Evolutionary conservation across 345 rosid genomes (phyloP), one percentile per base, ranked within the genome.

Genomic region (Anacardium occidentale): DNA sequence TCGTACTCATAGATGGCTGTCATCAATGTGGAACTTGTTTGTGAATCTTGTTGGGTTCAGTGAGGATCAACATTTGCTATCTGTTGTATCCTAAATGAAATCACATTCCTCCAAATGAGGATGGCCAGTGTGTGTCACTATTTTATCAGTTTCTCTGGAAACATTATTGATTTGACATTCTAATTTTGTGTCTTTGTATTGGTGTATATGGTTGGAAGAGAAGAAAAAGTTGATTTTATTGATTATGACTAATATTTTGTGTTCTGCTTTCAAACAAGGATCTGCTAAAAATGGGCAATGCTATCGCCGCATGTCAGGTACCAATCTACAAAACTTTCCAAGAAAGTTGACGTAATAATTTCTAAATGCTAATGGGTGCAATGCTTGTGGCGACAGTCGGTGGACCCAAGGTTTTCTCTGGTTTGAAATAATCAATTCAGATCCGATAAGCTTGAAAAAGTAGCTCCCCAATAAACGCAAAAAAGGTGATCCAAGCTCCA

Each of bases 11-110:
- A 12, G 59, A 58, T 78, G 85, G 88, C 32, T 81, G 61, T 66
- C 81, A 65, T 75, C 79, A 64, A 52, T 74, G 29, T 55, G 72
- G 73, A 73, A 83, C 68, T 54, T 62, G 37, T 45, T 87, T 48
- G 51, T 69, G 29, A 77, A 79, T 44, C 70, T 83, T 44, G 51
- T 76, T 72, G 77, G 83, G 34, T 75, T 75, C 5, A 45, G 24
- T 0, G 53, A 71, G 60, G 82, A 79, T 73, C 80, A 52, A 75
- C 70, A 68, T 61, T 64, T 80, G 72, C 72, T 78, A 24, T 66
- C 26, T 22, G 68, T 69, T 75, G 71, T 70, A 32, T 72, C 57
- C 68, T 14, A 24, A 34, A 29, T 29, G 32, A 29, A 1, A 34
- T 48, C 13, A 5, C 51, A 2, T 1, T 20, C 18, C 15, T 24